These are phyloP conservation scores for Ceratocystis papillata DNA, from an alignment of 2,329 filamentous ascomycete species.

Conservation along the genomic window DNA sequence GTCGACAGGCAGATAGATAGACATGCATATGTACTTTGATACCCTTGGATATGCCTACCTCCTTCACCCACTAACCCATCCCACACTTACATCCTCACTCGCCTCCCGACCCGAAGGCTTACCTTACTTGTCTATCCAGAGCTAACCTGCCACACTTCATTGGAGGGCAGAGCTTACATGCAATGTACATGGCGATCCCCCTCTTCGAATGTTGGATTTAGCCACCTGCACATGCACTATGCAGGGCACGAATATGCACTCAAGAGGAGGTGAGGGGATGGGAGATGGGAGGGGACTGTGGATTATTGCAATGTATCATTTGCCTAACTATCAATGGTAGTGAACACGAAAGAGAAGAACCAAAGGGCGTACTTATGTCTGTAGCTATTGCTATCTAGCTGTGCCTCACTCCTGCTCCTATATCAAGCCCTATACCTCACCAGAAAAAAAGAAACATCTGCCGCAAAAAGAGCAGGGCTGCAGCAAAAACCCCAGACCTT, in stretches of 20 bases:
- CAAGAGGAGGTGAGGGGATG: background rate
- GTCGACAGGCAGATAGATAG: background rate
- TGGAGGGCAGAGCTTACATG: background rate
- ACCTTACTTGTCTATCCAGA: background rate
- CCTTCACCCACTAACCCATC: background rate
- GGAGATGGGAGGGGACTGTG: background rate
- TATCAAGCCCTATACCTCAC: background rate
- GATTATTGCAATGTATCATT: background rate
- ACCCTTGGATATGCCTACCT: background rate
- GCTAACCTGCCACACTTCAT: background rate
- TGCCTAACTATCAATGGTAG: no score
- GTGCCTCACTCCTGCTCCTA: background rate
- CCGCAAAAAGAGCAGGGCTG: background rate
- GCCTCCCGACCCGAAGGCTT: background rate
- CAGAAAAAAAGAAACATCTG: background rate
- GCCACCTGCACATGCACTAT: conserved; percentile 7
- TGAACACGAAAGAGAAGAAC: no score
- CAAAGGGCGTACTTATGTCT: no score
- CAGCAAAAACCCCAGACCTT: background rate
- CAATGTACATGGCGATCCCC: conserved; percentile 3
- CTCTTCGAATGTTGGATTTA: background rate
- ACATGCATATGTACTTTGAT: background rate
- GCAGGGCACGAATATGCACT: conserved; percentile 10
- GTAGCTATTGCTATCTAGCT: no score
- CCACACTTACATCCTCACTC: background rate